Evolutionary conservation across 148 eudicot genomes (phyloP), one percentile per base, ranked within the genome.

Genomic region (Vaccinium macrocarpon): DNA sequence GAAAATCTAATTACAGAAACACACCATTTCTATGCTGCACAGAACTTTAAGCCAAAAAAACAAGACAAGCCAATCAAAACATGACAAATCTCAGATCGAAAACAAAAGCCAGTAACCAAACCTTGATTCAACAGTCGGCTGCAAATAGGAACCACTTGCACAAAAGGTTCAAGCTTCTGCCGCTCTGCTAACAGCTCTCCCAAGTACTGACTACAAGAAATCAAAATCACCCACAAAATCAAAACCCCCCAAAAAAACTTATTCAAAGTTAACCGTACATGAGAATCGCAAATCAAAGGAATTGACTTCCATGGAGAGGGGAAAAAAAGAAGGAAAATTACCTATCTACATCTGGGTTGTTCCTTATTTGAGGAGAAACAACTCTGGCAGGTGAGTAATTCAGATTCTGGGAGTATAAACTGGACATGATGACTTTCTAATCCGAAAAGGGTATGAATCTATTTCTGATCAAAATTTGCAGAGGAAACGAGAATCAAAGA

Each of bases 121-220:
- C 92, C 92, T 90, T 90, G 92, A 86, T 88, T 87, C 79, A 90
- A 73, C 38, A 90, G 87, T 29, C 86, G 79, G 84, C 89, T 86
- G 72, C 92, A 90, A 79, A 88, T 83, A 16, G 92, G 92, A 66
- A 90, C 85, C 46, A 88, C 87, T 76, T 84, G 89, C 80, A 87
- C 72, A 49, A 90, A 90, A 49, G 92, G 92, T 52, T 82, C 89
- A 72, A 90, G 87, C 84, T 88, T 90, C 73, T 86, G 87, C 56
- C 84, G 78, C 82, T 90, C 92, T 49, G 84, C 89, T 52, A 90
- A 78, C 75, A 90, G 87, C 85, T 88, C 92, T 42, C 84, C 62
- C 83, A 90, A 87, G 86, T 90, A 88, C 85, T 82, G 88, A 84
- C 90, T 88, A 57, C 83, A 84, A 72, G 73, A 68, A 76, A 80